Evolutionary conservation across 2,329 filamentous ascomycete species (phyloP).

Genomic region (Dryadomyces sulphureus): DNA sequence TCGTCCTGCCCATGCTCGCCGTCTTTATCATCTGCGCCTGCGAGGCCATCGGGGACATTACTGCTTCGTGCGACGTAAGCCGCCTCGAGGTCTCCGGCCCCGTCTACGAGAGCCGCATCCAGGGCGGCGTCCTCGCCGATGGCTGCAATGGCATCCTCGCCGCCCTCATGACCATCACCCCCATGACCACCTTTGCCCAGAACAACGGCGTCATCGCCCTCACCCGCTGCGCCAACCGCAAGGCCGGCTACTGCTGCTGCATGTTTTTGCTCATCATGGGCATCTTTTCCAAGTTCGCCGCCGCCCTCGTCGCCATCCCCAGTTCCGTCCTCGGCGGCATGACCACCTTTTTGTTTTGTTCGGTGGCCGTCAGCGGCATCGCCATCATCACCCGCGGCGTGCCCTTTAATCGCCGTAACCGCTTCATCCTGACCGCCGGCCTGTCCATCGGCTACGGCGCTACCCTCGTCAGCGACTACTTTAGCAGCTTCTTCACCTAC

Average conservation of each 20-base stretch:
- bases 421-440: slow-evolving; percentile 67
- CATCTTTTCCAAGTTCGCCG: slow-evolving; percentile 71
- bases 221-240: slow-evolving; percentile 67
- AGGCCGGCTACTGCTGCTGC: slow-evolving; percentile 64
- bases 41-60: slow-evolving; percentile 69
- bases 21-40: slow-evolving; percentile 61
- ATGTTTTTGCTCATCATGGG: slow-evolving; percentile 70
- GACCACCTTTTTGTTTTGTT: slow-evolving; percentile 68
- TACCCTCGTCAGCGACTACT: slow-evolving; percentile 53
- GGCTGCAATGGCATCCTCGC: slow-evolving; percentile 63
- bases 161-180: slow-evolving; percentile 64
- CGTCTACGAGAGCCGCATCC: slow-evolving; percentile 61
- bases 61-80: slow-evolving; percentile 69
- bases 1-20: slow-evolving; percentile 57
- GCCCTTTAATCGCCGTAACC: slow-evolving; percentile 62
- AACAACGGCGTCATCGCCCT: slow-evolving; percentile 78
- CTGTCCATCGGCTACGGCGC: slow-evolving; percentile 60
- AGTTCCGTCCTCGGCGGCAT: slow-evolving; percentile 51
- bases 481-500: slow-evolving; percentile 59
- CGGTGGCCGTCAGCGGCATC: slow-evolving; percentile 64
- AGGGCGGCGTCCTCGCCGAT: slow-evolving; percentile 66
- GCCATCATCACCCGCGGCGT: slow-evolving; percentile 57
- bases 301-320: slow-evolving; percentile 63
- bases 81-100: slow-evolving; percentile 58
- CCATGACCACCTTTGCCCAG: slow-evolving; percentile 68